phyloP scores from a whole-genome alignment of 257 asterid genomes.

The Solanum habrochaites region DNA sequence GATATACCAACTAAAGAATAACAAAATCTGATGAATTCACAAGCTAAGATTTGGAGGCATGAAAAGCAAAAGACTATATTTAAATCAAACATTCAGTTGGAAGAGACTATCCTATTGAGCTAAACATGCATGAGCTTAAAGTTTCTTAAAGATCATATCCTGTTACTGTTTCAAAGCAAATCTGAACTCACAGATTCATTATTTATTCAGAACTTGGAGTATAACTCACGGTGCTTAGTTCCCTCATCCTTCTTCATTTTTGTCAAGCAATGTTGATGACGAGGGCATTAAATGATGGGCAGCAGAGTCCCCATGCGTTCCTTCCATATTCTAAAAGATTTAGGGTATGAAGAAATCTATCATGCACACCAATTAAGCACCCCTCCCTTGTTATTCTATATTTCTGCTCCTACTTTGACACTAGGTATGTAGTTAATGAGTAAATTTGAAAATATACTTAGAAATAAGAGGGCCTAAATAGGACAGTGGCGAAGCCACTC shows the following conservation, averaged over 20 bases:
- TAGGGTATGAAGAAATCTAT: background rate
- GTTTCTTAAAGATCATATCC: background rate
- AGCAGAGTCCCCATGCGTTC: background rate
- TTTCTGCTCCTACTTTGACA: background rate
- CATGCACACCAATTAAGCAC: background rate
- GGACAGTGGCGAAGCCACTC: background rate
- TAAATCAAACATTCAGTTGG: background rate
- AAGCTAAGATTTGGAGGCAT: background rate
- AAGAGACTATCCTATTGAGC: background rate
- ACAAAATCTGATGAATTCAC: background rate
- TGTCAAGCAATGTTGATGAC: background rate
- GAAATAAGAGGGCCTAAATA: background rate
- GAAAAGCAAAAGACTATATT: background rate
- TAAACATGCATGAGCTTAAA: background rate
- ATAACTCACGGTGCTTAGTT: background rate
- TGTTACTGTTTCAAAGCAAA: background rate
- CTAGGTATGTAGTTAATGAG: background rate
- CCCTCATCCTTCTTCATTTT: background rate
- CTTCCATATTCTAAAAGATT: background rate
- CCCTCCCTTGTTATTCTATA: background rate
- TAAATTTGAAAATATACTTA: background rate
- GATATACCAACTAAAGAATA: background rate
- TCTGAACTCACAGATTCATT: background rate
- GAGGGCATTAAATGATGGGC: background rate
- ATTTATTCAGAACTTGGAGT: background rate